Conservation (phyloP, 1,139 yeast species). For the Suhomyces terraborum region DNA sequence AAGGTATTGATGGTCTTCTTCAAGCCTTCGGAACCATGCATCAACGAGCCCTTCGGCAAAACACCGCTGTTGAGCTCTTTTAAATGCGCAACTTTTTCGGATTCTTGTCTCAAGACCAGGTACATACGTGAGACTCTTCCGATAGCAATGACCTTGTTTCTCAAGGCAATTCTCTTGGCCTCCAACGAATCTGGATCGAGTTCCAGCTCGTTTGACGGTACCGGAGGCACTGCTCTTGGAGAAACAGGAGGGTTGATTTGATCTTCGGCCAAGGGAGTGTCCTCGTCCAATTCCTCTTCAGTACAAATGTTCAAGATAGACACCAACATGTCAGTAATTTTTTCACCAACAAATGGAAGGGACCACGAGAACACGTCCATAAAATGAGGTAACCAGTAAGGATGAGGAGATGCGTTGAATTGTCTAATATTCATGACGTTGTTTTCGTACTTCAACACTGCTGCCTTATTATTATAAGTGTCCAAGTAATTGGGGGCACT, state of each 20-base stretch:
- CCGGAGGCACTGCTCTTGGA: slow-evolving; percentile 9
- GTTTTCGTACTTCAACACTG: slow-evolving; percentile 86
- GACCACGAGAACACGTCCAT: slow-evolving; percentile 99
- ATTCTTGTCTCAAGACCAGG: slow-evolving; percentile 83
- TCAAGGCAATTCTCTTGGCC: slow-evolving; percentile 61
- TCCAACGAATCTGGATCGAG: slow-evolving; percentile 26
- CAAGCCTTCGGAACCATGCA: slow-evolving; percentile 82
- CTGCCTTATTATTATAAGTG: slow-evolving; percentile 93
- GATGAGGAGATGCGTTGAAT: slow-evolving; percentile 91
- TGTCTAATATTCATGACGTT: slow-evolving; percentile 95
- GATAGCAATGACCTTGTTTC: slow-evolving; percentile 91
- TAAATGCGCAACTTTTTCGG: slow-evolving; percentile 82
- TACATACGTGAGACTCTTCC: slow-evolving; percentile 95
- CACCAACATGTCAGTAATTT: slow-evolving; percentile 90
- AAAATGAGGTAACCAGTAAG: slow-evolving; percentile 95
- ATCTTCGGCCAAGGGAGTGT: slow-evolving; percentile 48
- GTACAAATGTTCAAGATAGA: slow-evolving; percentile 91
- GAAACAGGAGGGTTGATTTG: slow-evolving; percentile 6
- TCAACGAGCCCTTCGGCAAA: slow-evolving; percentile 84
- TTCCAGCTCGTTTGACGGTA: slow-evolving; percentile 8
- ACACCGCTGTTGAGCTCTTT: slow-evolving; percentile 65
- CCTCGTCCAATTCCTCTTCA: slow-evolving; percentile 89
- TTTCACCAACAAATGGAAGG: slow-evolving; percentile 96
- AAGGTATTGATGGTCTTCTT: slow-evolving; percentile 69
- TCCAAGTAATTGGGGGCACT: slow-evolving; percentile 97